Evolutionary conservation across 352 stramenopile species (phyloP).

Genomic region (Saprolegnia diclina): DNA sequence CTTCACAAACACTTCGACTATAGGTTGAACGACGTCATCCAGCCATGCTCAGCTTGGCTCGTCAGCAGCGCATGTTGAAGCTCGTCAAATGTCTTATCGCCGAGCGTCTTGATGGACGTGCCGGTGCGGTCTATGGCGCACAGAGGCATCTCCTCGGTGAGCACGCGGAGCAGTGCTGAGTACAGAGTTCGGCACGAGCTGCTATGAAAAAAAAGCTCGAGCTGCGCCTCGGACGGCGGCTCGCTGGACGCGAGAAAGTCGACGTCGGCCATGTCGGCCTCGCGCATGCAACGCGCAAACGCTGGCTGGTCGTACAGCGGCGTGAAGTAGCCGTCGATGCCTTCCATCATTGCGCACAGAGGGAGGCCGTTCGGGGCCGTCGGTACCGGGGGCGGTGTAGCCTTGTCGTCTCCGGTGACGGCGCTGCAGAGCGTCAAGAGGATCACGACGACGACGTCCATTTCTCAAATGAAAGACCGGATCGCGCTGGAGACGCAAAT

Average conservation of each 20-base stretch:
- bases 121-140: constrained; percentile 1
- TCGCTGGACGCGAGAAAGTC: neutral
- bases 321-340: neutral
- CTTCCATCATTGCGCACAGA: neutral
- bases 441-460: no score
- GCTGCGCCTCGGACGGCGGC: neutral
- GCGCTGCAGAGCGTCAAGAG: no score
- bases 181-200: neutral
- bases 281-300: neutral
- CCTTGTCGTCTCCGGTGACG: neutral
- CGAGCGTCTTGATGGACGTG: neutral
- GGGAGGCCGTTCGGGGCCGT: neutral
- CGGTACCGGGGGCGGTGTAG: neutral
- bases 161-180: neutral
- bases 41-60: neutral
- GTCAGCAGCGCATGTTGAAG: neutral
- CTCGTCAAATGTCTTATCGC: neutral
- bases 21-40: neutral
- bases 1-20: neutral
- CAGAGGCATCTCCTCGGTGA: neutral
- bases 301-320: neutral
- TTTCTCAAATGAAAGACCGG: no score
- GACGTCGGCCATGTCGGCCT: neutral
- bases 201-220: neutral
- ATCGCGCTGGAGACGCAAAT: neutral